A percentile compares a stretch with the other conserved stretches of the same genome.
These are phyloP conservation scores for Pythium dissimile DNA, from an alignment of 352 stramenopile genomes.

Conservation along the genomic window DNA sequence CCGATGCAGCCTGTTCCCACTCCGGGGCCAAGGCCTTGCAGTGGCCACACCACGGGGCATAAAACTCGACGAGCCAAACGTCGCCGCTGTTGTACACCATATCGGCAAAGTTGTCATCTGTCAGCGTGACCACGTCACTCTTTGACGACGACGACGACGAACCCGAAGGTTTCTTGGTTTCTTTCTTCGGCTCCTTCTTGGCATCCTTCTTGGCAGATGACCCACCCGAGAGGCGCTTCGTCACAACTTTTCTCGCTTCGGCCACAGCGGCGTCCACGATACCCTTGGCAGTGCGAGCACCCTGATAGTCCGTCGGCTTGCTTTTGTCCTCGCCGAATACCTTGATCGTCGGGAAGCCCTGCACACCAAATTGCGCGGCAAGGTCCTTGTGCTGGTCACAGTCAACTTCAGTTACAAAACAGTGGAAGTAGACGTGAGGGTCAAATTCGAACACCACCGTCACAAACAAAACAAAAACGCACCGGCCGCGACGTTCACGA, in stretches of 20 bases:
- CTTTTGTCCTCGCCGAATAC: slow-evolving; percentile 87
- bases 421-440: no score
- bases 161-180: slow-evolving; percentile 38
- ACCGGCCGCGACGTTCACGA: slow-evolving; percentile 88
- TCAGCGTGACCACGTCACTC: slow-evolving; percentile 85
- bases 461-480: neutral
- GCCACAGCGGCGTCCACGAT: slow-evolving; percentile 84
- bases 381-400: slow-evolving; percentile 82
- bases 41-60: slow-evolving; percentile 91
- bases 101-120: slow-evolving; percentile 90
- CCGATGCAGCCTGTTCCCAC: slow-evolving; percentile 88
- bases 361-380: slow-evolving; percentile 83
- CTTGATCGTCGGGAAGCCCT: slow-evolving; percentile 94
- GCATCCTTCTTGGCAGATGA: slow-evolving; percentile 33
- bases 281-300: slow-evolving; percentile 72
- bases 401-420: no score
- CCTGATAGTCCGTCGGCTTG: slow-evolving; percentile 72
- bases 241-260: slow-evolving; percentile 72
- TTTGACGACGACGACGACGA: slow-evolving; percentile 31
- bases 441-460: neutral
- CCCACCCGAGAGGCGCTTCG: slow-evolving; percentile 66
- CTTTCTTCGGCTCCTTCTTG: slow-evolving; percentile 35
- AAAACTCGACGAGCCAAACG: slow-evolving; percentile 92
- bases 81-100: slow-evolving; percentile 89
- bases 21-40: slow-evolving; percentile 90